These are phyloP conservation scores for Martiniozyma asiatica DNA, from an alignment of 1,139 yeast species.

Conservation along the genomic window DNA sequence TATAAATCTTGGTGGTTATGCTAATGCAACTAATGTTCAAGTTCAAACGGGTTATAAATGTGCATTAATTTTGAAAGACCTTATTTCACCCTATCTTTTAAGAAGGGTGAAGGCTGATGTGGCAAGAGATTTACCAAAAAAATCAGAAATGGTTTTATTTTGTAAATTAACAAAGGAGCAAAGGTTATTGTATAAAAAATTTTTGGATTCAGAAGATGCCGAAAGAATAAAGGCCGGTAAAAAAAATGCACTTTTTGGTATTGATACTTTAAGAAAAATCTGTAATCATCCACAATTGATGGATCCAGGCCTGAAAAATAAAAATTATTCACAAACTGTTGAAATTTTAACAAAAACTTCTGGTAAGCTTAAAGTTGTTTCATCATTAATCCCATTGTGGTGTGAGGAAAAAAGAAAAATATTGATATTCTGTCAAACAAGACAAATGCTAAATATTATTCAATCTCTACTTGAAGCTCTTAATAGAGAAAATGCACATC, in stretches of 20 bases:
- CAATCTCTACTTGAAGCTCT: constrained; percentile 45
- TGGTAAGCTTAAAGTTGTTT: constrained; percentile 86
- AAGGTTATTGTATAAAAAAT: constrained; percentile 58
- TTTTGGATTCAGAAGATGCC: constrained; percentile 67
- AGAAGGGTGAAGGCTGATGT: constrained; percentile 87
- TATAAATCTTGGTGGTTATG: constrained; percentile 95
- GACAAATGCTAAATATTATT: constrained; percentile 85
- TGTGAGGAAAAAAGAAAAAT: constrained; percentile 65
- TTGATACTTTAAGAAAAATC: constrained; percentile 77
- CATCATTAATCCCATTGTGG: constrained; percentile 70
- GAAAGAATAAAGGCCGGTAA: constrained; percentile 63
- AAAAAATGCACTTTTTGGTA: constrained; percentile 77
- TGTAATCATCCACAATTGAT: constrained; percentile 95
- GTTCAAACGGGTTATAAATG: constrained; percentile 95
- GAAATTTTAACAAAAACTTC: constrained; percentile 32
- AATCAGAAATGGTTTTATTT: constrained; percentile 86
- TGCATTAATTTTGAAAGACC: constrained; percentile 79
- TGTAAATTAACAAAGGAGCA: constrained; percentile 75
- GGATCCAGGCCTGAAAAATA: constrained; percentile 33
- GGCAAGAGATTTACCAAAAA: constrained; percentile 91
- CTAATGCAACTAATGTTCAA: constrained; percentile 91
- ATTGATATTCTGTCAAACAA: constrained; percentile 76
- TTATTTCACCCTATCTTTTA: constrained; percentile 79
- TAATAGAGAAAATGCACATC: constrained; percentile 17
- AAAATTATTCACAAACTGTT: constrained; percentile 25